Evolutionary conservation across 2,329 filamentous ascomycete genomes (phyloP).

Genomic region (Diplodia mutila): DNA sequence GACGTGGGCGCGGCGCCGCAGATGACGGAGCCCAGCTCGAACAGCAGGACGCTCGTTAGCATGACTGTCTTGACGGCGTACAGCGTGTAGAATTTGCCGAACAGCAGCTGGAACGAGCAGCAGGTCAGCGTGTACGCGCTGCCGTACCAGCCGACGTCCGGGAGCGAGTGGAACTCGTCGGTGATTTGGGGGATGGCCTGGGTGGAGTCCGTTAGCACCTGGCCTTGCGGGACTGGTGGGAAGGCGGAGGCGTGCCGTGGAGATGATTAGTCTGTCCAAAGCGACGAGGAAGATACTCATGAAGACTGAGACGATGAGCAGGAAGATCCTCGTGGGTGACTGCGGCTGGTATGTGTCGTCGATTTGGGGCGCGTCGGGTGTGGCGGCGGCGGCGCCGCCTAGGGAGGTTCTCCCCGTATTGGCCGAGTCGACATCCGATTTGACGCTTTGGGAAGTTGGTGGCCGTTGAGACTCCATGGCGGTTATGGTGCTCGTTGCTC

Average conservation of each 20-base stretch:
- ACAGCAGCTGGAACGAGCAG: conserved; percentile 50
- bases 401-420: neutral
- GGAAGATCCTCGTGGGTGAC: neutral
- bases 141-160: conserved; percentile 44
- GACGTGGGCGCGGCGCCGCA: conserved; percentile 41
- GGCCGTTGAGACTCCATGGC: neutral
- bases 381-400: neutral
- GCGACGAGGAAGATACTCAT: conserved; percentile 9
- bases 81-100: conserved; percentile 53
- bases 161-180: conserved; percentile 34
- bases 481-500: neutral
- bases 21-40: conserved; percentile 59
- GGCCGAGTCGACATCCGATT: neutral
- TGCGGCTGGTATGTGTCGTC: neutral
- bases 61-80: conserved; percentile 43
- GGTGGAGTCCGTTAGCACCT: conserved; percentile 30
- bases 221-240: neutral
- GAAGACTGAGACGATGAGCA: neutral
- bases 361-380: neutral
- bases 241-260: neutral
- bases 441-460: neutral
- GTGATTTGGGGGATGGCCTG: conserved; percentile 37
- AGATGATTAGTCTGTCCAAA: conserved; percentile 1
- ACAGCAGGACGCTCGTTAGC: conserved; percentile 43
- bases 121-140: conserved; percentile 51